phyloP scores from a whole-genome alignment of 2,329 filamentous ascomycete species.

The Sclerotinia nivalis region DNA sequence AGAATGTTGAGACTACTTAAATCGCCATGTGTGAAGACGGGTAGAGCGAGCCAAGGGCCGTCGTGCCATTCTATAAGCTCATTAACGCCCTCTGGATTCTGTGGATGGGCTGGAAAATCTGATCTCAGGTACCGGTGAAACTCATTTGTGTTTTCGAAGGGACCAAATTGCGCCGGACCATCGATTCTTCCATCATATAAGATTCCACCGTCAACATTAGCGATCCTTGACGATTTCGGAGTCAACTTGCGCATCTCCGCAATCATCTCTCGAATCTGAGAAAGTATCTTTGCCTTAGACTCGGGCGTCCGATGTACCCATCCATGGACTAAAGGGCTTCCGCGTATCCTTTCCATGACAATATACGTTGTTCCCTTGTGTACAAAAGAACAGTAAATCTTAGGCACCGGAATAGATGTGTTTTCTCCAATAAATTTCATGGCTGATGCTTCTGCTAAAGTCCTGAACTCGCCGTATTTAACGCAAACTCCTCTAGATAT shows the following conservation, averaged over 20 bases:
- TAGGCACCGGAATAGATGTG: conserved; percentile 44
- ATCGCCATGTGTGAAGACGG: conserved; percentile 48
- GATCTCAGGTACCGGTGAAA: conserved; percentile 37
- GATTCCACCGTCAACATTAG: conserved; percentile 18
- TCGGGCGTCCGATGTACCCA: conserved; percentile 31
- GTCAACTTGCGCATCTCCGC: conserved; percentile 11
- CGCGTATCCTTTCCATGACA: conserved; percentile 44
- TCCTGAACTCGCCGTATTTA: conserved; percentile 39
- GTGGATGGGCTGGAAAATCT: conserved; percentile 24
- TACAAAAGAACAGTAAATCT: conserved; percentile 42
- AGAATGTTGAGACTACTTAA: conserved; percentile 50
- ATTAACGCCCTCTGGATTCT: conserved; percentile 20
- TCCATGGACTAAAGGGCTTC: conserved; percentile 38
- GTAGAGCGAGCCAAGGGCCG: conserved; percentile 14
- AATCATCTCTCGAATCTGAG: conserved; percentile 38
- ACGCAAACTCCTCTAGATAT: conserved; percentile 26
- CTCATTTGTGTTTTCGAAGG: conserved; percentile 20
- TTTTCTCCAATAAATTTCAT: conserved; percentile 42
- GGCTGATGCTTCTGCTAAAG: conserved; percentile 42
- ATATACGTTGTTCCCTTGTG: conserved; percentile 41
- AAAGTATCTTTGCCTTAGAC: conserved; percentile 41
- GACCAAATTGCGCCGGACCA: background rate
- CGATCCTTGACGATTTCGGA: background rate
- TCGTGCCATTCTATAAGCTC: conserved; percentile 30
- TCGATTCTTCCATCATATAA: background rate